Evolutionary conservation across 495 filamentous ascomycete species (phyloP), one percentile per base, ranked within the genome.

Genomic region (Penicillium chermesinum): DNA sequence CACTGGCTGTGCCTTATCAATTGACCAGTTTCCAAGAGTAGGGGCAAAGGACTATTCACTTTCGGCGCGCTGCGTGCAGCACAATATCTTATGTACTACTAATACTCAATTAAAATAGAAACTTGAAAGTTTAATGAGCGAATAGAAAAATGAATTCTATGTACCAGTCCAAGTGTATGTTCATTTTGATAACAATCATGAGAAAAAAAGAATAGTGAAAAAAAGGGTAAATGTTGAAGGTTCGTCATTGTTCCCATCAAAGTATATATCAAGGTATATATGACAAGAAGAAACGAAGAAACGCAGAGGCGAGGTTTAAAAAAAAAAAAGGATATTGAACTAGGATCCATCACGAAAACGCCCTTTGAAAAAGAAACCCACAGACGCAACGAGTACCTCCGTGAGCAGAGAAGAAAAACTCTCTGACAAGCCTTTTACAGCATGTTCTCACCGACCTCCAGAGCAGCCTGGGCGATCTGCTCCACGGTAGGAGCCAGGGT

Each of bases 401-500:
- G 25, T n/a, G n/a, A n/a, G n/a, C 25, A 30, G 25, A 10, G 25
- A 30, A 30, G 25, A 30, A 30, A 30, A 30, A 30, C n/a, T 30
- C 10, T 30, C 25, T 5, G 10, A 30, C 25, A 30, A 30, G 4
- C 25, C 25, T 4, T 10, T 30, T 30, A 30, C 25, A 30, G 25
- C 25, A 30, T 30, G 25, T 30, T 30, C 25, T 30, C 25, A 30
- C 25, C 25, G 10, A 30, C 10, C 25, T 30, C 25, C 4, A 30
- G 25, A 30, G 25, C 25, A 30, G 25, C 25, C 25, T 30, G 4
- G 10, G 25, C 25, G 10, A 30, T 30, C 25, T 30, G 25, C 25
- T 30, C 25, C 4, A 30, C 25, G 25, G 25, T 30, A 30, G 25
- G 25, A 30, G 25, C 64, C 32, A 67, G 10, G 9, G 43, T 62